Percentiles rank a stretch among this genome's conserved stretches.
phyloP scores from a whole-genome alignment of 176 grass and related monocot species.

The Luzula sylvatica region DNA sequence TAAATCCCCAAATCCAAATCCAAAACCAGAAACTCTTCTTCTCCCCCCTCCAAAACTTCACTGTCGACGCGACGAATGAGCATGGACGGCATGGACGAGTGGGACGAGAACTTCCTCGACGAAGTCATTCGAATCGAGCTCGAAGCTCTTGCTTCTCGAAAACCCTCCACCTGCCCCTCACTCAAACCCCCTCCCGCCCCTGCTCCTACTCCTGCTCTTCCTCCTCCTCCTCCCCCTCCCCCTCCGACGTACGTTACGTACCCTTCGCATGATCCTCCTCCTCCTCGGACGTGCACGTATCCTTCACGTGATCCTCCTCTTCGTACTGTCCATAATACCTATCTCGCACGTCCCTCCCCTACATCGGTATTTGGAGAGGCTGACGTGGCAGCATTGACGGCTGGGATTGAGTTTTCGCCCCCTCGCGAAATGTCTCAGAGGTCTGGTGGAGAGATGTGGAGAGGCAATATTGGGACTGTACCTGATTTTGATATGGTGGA shows the following conservation, averaged over 20 bases:
- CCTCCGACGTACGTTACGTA: neutral
- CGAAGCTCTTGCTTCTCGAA: constrained; percentile 18
- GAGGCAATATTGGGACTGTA: neutral
- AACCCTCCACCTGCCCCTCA: neutral
- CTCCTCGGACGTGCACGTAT: neutral
- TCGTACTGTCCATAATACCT: constrained; percentile 37
- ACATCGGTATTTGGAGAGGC: constrained; percentile 1
- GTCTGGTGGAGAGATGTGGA: neutral
- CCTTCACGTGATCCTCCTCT: neutral
- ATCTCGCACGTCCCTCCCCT: constrained; percentile 22
- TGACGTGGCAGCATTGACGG: neutral
- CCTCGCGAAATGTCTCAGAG: constrained; percentile 46
- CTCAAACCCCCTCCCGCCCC: neutral
- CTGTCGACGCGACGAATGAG: constrained; percentile 35
- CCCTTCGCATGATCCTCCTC: neutral
- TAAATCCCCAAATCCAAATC: too few relatives aligned
- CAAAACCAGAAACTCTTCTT: neutral
- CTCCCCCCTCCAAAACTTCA: neutral
- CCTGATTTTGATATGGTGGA: constrained; percentile 15
- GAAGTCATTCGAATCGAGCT: constrained; percentile 7
- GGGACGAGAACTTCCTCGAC: constrained; percentile 28
- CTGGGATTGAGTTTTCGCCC: constrained; percentile 31
- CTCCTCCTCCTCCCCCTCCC: neutral
- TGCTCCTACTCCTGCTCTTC: neutral
- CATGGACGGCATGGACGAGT: constrained; percentile 21